Conservation (phyloP, 768 basidiomycete species). For the Cantharellus cinnabarinus region DNA sequence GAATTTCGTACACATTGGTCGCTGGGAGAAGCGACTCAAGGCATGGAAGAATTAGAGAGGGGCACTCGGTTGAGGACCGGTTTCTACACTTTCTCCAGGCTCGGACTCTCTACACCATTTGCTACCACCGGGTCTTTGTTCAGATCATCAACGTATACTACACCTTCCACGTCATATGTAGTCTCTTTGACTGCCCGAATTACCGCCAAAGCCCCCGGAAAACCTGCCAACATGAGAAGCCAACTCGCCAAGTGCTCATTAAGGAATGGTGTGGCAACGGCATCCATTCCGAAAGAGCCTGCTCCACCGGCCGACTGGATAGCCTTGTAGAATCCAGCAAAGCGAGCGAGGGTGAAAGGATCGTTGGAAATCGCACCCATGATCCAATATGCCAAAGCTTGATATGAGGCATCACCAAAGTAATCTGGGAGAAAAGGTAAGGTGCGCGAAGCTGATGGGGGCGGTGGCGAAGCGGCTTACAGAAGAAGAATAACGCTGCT, state of each 20-base stretch:
- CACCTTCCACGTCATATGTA: conserved; percentile 19
- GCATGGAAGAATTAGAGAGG: no score
- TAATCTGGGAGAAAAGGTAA: conserved; percentile 15
- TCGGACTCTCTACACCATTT: no score
- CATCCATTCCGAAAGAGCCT: conserved; percentile 27
- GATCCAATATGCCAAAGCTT: conserved; percentile 11
- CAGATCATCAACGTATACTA: neutral
- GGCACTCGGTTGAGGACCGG: no score
- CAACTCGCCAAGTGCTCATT: conserved; percentile 23
- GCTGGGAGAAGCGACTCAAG: no score
- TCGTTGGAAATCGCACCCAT: conserved; percentile 12
- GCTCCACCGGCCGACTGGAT: conserved; percentile 19
- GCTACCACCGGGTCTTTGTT: no score
- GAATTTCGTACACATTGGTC: no score
- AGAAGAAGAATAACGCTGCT: conserved; percentile 23
- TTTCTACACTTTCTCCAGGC: no score
- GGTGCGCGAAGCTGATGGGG: neutral
- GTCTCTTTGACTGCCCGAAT: conserved; percentile 20
- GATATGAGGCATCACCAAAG: conserved; percentile 15
- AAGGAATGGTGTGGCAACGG: conserved; percentile 23
- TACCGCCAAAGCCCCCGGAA: conserved; percentile 19
- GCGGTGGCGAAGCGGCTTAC: conserved; percentile 10
- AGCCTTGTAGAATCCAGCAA: conserved; percentile 15
- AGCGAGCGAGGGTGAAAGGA: conserved; percentile 13
- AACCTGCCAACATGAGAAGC: conserved; percentile 18